phyloP scores from a whole-genome alignment of 352 stramenopile species.

The Globisporangium irregulare region DNA sequence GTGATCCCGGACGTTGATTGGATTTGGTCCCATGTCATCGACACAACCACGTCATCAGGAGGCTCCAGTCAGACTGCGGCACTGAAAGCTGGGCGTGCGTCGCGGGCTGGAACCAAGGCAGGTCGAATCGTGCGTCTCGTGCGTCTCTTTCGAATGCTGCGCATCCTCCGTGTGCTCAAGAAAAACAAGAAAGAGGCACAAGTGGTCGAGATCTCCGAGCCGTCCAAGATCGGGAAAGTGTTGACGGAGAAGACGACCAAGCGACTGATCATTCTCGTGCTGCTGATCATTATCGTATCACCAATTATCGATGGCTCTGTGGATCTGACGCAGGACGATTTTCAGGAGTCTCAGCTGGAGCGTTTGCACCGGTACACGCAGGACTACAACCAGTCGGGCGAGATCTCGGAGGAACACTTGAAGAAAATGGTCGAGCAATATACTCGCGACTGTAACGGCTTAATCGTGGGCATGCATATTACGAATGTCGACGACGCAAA shows the following conservation, averaged over 20 bases:
- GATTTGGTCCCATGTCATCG: slow-evolving; percentile 71
- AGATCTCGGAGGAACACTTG: slow-evolving; percentile 45
- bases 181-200: slow-evolving; percentile 71
- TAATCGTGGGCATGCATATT: slow-evolving; percentile 66
- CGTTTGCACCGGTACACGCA: slow-evolving; percentile 79
- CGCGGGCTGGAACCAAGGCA: slow-evolving; percentile 83
- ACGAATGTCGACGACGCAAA: slow-evolving; percentile 38
- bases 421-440: slow-evolving; percentile 66
- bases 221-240: slow-evolving; percentile 93
- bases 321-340: slow-evolving; percentile 69
- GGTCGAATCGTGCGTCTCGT: slow-evolving; percentile 91
- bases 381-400: slow-evolving; percentile 73
- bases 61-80: slow-evolving; percentile 53
- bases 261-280: slow-evolving; percentile 88
- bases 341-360: slow-evolving; percentile 73
- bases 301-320: slow-evolving; percentile 79
- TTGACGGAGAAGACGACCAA: slow-evolving; percentile 94
- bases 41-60: slow-evolving; percentile 19
- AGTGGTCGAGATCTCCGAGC: slow-evolving; percentile 73
- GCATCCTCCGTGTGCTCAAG: slow-evolving; percentile 82
- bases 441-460: slow-evolving; percentile 64
- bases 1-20: slow-evolving; percentile 90
- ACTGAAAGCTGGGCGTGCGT: slow-evolving; percentile 82
- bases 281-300: slow-evolving; percentile 85
- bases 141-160: slow-evolving; percentile 88